These are phyloP conservation scores for Monilinia laxa DNA, from an alignment of 2,329 filamentous ascomycete species.

Conservation along the genomic window DNA sequence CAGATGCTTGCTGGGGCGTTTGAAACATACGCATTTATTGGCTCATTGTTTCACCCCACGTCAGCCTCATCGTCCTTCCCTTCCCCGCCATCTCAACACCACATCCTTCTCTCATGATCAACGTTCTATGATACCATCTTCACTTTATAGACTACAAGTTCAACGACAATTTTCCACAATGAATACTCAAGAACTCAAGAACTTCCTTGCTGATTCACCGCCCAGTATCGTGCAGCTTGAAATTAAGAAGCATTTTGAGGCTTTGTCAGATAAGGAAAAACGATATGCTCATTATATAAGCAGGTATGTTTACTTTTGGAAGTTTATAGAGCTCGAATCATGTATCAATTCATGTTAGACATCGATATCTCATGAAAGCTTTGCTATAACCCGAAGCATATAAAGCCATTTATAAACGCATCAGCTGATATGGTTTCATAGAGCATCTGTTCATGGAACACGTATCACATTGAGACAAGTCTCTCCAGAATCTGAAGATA, in stretches of 20 bases:
- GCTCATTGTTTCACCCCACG: slow-evolving; percentile 19
- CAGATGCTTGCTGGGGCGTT: slow-evolving; percentile 8
- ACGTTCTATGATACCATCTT: slow-evolving; percentile 23
- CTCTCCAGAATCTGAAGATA: slow-evolving; percentile 76
- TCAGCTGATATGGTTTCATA: slow-evolving; percentile 40
- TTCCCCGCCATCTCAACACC: slow-evolving; percentile 12
- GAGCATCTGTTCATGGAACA: slow-evolving; percentile 73
- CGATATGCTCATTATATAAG: slow-evolving; percentile 90
- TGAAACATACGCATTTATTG: slow-evolving; percentile 20
- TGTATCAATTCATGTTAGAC: not conserved
- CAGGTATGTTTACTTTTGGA: slow-evolving; percentile 52
- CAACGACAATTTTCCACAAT: slow-evolving; percentile 44
- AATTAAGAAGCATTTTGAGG: slow-evolving; percentile 90
- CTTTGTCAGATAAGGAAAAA: slow-evolving; percentile 72
- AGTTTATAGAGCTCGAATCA: not conserved
- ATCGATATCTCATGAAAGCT: not conserved
- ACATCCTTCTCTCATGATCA: slow-evolving; percentile 4
- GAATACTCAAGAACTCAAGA: slow-evolving; percentile 60
- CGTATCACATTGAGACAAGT: slow-evolving; percentile 78
- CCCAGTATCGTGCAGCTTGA: slow-evolving; percentile 84
- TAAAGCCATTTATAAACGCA: slow-evolving; percentile 19
- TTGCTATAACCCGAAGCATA: not conserved
- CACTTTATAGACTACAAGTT: slow-evolving; percentile 31
- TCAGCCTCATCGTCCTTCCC: slow-evolving; percentile 15
- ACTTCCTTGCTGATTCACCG: slow-evolving; percentile 89